phyloP scores from a whole-genome alignment of 495 filamentous ascomycete species.

The Lasiosphaeris hirsuta region DNA sequence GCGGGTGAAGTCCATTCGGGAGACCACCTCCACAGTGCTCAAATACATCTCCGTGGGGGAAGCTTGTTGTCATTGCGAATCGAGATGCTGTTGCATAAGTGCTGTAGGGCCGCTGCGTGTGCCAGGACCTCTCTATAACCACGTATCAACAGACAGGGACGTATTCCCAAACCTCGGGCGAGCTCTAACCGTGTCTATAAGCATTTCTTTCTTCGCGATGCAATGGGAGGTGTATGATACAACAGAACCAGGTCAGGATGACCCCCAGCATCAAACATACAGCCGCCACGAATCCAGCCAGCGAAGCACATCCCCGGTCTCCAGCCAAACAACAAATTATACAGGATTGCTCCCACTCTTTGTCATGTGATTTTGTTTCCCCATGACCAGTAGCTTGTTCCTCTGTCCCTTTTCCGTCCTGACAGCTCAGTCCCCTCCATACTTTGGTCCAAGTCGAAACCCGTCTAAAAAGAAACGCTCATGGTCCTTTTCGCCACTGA shows the following conservation, averaged over 20 bases:
- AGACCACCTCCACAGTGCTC: too few species aligned
- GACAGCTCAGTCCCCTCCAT: neutral
- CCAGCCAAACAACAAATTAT: slow-evolving; percentile 16
- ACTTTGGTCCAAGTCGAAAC: neutral
- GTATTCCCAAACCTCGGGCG: too few species aligned
- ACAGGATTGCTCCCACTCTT: slow-evolving; percentile 12
- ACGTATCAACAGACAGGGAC: too few species aligned
- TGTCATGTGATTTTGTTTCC: slow-evolving; percentile 1
- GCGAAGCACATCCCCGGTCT: neutral
- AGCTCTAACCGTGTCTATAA: slow-evolving; percentile 12
- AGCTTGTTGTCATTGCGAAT: too few species aligned
- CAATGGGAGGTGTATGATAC: slow-evolving; percentile 27
- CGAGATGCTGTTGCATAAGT: too few species aligned
- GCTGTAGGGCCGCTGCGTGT: too few species aligned
- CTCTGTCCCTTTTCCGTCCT: neutral
- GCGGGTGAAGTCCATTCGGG: too few species aligned
- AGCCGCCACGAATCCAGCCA: neutral
- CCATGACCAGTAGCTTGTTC: neutral
- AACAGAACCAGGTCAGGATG: slow-evolving; percentile 15
- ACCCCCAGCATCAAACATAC: slow-evolving; percentile 2
- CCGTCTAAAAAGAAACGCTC: neutral
- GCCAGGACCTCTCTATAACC: too few species aligned
- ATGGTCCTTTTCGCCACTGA: neutral
- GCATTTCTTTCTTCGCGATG: slow-evolving; percentile 12
- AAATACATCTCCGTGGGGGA: too few species aligned